A percentile compares a stretch with the other conserved stretches of the same genome.
These are phyloP conservation scores for Atractiella rhizophila DNA, from an alignment of 768 basidiomycete genomes.

Conservation along the genomic window DNA sequence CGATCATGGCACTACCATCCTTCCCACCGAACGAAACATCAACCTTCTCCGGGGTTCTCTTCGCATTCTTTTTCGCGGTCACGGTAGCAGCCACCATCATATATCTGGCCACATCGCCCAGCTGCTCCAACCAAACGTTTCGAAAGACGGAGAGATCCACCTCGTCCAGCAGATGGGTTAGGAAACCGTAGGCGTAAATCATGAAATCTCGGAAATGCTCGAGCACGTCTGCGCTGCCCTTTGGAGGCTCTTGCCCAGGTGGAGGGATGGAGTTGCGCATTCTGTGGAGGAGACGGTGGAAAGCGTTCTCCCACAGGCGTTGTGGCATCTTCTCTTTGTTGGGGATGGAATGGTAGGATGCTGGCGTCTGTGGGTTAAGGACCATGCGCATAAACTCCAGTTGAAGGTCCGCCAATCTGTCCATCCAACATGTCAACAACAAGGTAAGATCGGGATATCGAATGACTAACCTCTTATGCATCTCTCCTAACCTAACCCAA, in stretches of 20 bases:
- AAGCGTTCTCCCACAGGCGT: slow-evolving; percentile 72
- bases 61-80: background rate
- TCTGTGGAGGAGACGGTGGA: slow-evolving; percentile 70
- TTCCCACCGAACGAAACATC: too few relatives aligned
- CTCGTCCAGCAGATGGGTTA: slow-evolving; percentile 69
- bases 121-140: slow-evolving; percentile 75
- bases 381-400: slow-evolving; percentile 68
- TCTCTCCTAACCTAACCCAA: slow-evolving; percentile 23
- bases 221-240: slow-evolving; percentile 31
- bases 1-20: too few relatives aligned
- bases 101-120: slow-evolving; percentile 86
- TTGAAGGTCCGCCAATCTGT: slow-evolving; percentile 70
- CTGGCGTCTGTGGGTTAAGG: slow-evolving; percentile 60
- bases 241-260: slow-evolving; percentile 14
- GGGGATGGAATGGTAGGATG: slow-evolving; percentile 66
- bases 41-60: background rate
- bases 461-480: slow-evolving; percentile 62
- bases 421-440: slow-evolving; percentile 1
- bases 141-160: slow-evolving; percentile 42
- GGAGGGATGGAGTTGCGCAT: slow-evolving; percentile 57
- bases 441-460: background rate
- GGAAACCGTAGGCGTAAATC: slow-evolving; percentile 82
- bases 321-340: slow-evolving; percentile 87
- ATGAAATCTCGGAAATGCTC: slow-evolving; percentile 88
- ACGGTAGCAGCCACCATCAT: slow-evolving; percentile 75